phyloP scores from a whole-genome alignment of 139 green algal species.

The Diplosphaera chodatii region DNA sequence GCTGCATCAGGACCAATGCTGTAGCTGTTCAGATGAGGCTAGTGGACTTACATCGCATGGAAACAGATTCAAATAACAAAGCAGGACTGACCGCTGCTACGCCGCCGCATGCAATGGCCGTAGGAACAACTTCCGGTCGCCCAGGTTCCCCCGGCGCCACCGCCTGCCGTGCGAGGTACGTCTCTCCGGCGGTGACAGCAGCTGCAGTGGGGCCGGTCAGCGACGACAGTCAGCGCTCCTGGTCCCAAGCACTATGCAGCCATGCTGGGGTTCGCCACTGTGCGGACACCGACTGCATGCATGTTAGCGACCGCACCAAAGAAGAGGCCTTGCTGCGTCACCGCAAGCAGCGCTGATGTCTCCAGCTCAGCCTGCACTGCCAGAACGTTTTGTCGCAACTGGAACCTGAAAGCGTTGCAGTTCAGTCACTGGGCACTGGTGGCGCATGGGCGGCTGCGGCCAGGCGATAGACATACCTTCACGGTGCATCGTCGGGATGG shows the following conservation, averaged over 20 bases:
- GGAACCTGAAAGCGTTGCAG: too few relatives aligned
- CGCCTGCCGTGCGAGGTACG: slow-evolving; percentile 17
- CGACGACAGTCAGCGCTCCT: too few relatives aligned
- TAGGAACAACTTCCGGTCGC: slow-evolving; percentile 12
- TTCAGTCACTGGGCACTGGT: too few relatives aligned
- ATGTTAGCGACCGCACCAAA: slow-evolving; percentile 23
- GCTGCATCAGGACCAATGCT: too few relatives aligned
- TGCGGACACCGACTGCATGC: neutral
- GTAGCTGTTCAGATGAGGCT: too few relatives aligned
- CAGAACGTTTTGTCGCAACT: too few relatives aligned
- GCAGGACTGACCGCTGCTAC: slow-evolving; percentile 22
- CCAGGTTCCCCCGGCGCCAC: slow-evolving; percentile 3
- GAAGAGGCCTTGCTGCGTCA: slow-evolving; percentile 45
- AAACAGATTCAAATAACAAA: slow-evolving; percentile 5
- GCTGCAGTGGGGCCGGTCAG: too few relatives aligned
- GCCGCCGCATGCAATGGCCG: slow-evolving; percentile 9
- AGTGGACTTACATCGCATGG: too few relatives aligned
- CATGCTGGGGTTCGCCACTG: neutral
- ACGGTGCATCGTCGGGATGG: too few relatives aligned
- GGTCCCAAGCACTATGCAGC: neutral
- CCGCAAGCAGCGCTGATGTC: slow-evolving; percentile 12
- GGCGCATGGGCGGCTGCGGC: too few relatives aligned
- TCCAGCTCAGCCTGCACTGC: slow-evolving; percentile 16
- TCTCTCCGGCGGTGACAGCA: slow-evolving; percentile 22
- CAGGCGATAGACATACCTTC: too few relatives aligned